Evolutionary conservation across 1,284 basidiomycete species (phyloP), one percentile per base, ranked within the genome.

Genomic region (Moniliophthora roreri): DNA sequence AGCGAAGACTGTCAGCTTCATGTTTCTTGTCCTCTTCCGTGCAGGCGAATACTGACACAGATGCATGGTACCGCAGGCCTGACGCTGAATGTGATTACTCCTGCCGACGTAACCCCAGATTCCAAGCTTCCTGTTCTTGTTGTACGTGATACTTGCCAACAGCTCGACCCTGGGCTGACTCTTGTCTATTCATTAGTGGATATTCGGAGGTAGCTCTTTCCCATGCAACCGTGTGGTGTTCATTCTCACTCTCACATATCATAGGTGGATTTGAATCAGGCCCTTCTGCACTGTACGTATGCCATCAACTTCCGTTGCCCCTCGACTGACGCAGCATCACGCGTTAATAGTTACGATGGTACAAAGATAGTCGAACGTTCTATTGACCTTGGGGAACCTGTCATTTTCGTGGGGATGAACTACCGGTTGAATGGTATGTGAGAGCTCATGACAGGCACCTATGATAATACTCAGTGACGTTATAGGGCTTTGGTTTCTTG

Each of bases 381-480:
- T 1, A 65, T 81, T 11, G 65, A 63, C 4, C 59, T 81, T n/a
- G 70, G 69, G 21, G 66, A 73, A 51, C 79, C 80, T 0, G 69
- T 80, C 23, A 68, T 85, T 48, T 78, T 78, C 54, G 77, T 80
- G 15, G 75, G 78, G 39, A 70, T 81, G 68, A 84, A 85, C 62
- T 83, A 84, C 60, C 73, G 82, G 63, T 48, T 61, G 3, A 51
- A 48, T 16, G 54, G 54, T 68, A 50, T 13, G 10, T 4, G n/a
- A n/a, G 36, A 8, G 11, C 24, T 41, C 38, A 4, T 13, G 34
- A 44, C 13, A 20, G 2, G 10, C 1, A 24, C 24, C 6, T 18
- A 16, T 24, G 36, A 52, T 21, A 20, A 23, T 34, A 4, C 42
- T 6, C 15, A 15, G 15, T 24, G 28, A 11, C 28, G 28, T 32